phyloP scores from a whole-genome alignment of 345 rosid genomes.

The Populus davidiana region DNA sequence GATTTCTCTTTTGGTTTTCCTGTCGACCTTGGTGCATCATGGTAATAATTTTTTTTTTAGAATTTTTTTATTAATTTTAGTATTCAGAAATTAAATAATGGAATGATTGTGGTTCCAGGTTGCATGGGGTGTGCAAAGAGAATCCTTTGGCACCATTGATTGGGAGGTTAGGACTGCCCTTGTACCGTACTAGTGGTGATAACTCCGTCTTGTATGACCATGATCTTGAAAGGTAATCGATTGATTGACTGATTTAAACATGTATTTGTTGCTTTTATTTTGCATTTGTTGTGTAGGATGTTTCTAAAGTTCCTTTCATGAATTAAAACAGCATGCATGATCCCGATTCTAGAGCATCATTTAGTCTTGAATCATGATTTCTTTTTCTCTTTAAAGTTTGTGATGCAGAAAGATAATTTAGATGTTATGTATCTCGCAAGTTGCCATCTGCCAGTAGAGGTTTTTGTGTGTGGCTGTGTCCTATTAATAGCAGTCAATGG shows the following conservation, averaged over 20 bases:
- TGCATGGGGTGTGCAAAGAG: conserved; percentile 92
- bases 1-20: conserved; percentile 89
- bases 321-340: not conserved
- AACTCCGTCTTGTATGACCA: conserved; percentile 93
- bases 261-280: not conserved
- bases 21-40: conserved; percentile 76
- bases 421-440: not conserved
- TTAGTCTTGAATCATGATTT: not conserved
- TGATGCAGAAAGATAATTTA: not conserved
- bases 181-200: conserved; percentile 94
- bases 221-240: conserved; percentile 80
- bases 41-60: not conserved
- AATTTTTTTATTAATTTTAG: not conserved
- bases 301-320: not conserved
- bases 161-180: conserved; percentile 77
- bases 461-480: not conserved
- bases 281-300: not conserved
- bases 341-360: not conserved
- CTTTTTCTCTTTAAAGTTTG: not conserved
- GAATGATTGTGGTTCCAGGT: conserved; percentile 43
- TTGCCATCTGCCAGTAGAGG: not conserved
- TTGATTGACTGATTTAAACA: not conserved
- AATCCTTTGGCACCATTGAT: conserved; percentile 91
- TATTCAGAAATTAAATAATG: not conserved
- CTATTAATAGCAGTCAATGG: not conserved